phyloP scores from a whole-genome alignment of 23 red algal genomes.

The Gracilaria caudata region DNA sequence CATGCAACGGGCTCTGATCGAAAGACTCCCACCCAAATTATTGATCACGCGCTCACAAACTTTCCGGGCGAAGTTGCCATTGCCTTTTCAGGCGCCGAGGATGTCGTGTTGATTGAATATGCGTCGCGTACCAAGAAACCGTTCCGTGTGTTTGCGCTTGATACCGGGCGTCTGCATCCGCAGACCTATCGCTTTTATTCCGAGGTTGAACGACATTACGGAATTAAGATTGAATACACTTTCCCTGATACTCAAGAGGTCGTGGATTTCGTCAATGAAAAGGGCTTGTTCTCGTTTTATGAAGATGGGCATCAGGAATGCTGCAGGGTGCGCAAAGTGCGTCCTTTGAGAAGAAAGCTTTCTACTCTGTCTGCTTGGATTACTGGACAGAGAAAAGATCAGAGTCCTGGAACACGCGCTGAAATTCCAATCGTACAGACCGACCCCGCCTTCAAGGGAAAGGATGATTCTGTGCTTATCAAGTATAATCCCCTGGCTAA shows the following conservation, averaged over 20 bases:
- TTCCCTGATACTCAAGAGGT: slow-evolving; percentile 90
- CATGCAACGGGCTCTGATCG: not conserved
- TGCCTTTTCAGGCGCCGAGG: slow-evolving; percentile 98
- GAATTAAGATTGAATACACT: slow-evolving; percentile 95
- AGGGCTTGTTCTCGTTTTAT: slow-evolving; percentile 98
- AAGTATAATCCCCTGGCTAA: slow-evolving; percentile 99
- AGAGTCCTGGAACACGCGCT: slow-evolving; percentile 91
- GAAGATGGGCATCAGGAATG: slow-evolving; percentile 97
- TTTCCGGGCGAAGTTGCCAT: slow-evolving; percentile 87
- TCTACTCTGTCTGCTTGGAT: slow-evolving; percentile 93
- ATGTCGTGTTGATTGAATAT: slow-evolving; percentile 97
- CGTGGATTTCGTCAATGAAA: slow-evolving; percentile 85
- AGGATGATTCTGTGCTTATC: slow-evolving; percentile 66
- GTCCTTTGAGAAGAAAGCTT: slow-evolving; percentile 89
- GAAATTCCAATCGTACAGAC: slow-evolving; percentile 88
- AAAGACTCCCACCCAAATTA: slow-evolving; percentile 73
- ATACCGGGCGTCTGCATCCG: slow-evolving; percentile 94
- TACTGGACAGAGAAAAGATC: slow-evolving; percentile 95
- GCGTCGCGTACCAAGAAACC: slow-evolving; percentile 85
- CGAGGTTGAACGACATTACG: slow-evolving; percentile 91
- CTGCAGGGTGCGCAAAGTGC: slow-evolving; percentile 94
- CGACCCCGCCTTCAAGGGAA: slow-evolving; percentile 94
- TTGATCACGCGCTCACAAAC: slow-evolving; percentile 83
- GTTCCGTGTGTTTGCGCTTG: slow-evolving; percentile 97
- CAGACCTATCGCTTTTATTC: slow-evolving; percentile 96